Evolutionary conservation across 352 stramenopile species (phyloP), one percentile per base, ranked within the genome.

Genomic region (Blastocystis hominis): DNA sequence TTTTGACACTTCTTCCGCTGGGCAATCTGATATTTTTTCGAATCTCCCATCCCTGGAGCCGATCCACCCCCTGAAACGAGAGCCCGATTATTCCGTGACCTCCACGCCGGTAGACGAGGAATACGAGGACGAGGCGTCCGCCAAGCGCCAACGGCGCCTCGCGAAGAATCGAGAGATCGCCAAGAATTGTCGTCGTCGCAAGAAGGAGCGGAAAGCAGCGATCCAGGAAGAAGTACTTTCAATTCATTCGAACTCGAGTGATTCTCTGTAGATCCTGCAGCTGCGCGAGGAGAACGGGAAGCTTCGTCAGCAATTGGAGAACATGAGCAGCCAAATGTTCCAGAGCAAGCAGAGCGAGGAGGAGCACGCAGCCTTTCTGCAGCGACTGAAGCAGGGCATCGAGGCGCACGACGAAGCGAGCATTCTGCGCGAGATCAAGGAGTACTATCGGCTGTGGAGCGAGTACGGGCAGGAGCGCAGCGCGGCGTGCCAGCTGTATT

Each of bases 121-220:
- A 63, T 64, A 86, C 34, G 76, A 86, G 47, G 38, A 44, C 42
- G 55, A 76, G 24, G 63, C 72, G 47, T 20, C 47, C 40, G 59
- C 30, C 36, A 68, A 75, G 66, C 53, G 59, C 42, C 40, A 78
- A 34, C 62, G 69, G 3, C 53, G 88, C 17, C 78, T 90, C 30
- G 87, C 89, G 75, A 90, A 87, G 87, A 90, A 90, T 69, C 75
- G 88, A 47, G 88, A 90, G 64, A 90, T 90, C 44, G 88, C 88
- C 38, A 88, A 88, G 47, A 90, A 90, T 63, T 90, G 88, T 62
- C 59, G 88, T 34, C 46, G 61, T 44, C 75, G 88, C 15, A 90
- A 90, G 88, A 79, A 88, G 47, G 88, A 90, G 55, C 70, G 81
- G 46, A 87, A 78, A 30, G 66, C 34, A 50, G 77, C 77, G 13